Evolutionary conservation across 2,329 filamentous ascomycete species (phyloP).

Genomic region (Fusarium paranaense): DNA sequence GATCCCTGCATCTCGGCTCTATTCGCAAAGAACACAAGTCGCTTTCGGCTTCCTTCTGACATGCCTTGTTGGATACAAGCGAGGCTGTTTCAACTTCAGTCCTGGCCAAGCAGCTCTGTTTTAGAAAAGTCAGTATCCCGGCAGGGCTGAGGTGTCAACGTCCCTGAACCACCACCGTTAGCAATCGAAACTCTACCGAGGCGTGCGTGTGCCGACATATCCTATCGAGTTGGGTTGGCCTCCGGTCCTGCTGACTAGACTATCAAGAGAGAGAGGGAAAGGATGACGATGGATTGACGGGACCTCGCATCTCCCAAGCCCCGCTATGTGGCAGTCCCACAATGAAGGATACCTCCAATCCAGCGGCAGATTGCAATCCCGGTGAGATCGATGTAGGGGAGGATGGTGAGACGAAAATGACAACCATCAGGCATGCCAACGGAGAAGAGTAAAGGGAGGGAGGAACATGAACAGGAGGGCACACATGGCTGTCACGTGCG

Average conservation of each 20-base stretch:
- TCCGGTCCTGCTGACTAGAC: neutral
- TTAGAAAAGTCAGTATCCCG: neutral
- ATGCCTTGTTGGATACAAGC: neutral
- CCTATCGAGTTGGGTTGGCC: neutral
- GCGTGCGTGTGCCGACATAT: neutral
- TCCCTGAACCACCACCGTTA: neutral
- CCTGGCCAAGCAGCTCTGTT: neutral
- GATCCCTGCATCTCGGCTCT: neutral
- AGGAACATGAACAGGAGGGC: neutral
- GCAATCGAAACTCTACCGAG: neutral
- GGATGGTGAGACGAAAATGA: neutral
- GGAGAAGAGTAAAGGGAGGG: slow-evolving; percentile 8
- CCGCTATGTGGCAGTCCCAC: slow-evolving; percentile 23
- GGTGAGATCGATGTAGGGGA: slow-evolving; percentile 2
- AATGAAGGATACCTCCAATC: slow-evolving; percentile 3
- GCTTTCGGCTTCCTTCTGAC: neutral
- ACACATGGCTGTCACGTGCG: slow-evolving; percentile 1
- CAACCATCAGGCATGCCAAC: neutral
- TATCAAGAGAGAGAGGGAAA: neutral
- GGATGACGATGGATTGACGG: slow-evolving; percentile 29
- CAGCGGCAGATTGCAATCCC: slow-evolving; percentile 15
- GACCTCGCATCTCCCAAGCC: slow-evolving; percentile 1
- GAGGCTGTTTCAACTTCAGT: neutral
- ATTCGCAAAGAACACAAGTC: neutral
- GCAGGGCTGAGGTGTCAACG: neutral